Conservation (phyloP, 225 moss, liverwort and hornwort species). For the Polytrichum formosum region DNA sequence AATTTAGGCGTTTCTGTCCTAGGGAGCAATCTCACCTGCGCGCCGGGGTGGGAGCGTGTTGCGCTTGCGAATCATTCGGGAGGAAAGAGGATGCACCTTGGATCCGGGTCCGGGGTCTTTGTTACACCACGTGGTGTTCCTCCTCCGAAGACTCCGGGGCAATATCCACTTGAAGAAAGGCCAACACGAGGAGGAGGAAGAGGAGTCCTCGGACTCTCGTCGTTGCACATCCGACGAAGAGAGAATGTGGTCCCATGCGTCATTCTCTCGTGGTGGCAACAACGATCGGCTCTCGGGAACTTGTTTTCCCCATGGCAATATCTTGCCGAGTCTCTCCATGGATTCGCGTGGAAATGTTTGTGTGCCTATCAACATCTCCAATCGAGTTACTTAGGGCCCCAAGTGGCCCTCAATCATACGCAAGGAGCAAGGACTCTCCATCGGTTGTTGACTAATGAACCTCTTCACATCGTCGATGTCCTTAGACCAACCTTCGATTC, state of each 20-base stretch:
- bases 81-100: constrained; percentile 54
- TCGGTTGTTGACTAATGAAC: too few relatives aligned
- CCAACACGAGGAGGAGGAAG: constrained; percentile 21
- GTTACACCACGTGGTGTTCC: constrained; percentile 5
- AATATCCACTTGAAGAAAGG: constrained; percentile 26
- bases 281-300: constrained; percentile 34
- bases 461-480: too few relatives aligned
- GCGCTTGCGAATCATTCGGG: constrained; percentile 36
- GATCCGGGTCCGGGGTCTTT: constrained; percentile 33
- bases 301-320: constrained; percentile 26
- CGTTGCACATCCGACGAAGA: neutral
- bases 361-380: neutral
- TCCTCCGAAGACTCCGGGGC: neutral
- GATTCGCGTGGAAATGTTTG: neutral
- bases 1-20: too few relatives aligned
- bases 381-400: too few relatives aligned
- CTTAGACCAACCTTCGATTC: too few relatives aligned
- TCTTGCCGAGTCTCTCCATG: constrained; percentile 35
- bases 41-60: constrained; percentile 25
- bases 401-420: too few relatives aligned
- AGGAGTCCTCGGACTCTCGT: neutral
- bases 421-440: too few relatives aligned
- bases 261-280: constrained; percentile 31
- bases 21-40: neutral
- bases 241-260: constrained; percentile 32